A percentile compares a stretch with the other conserved stretches of the same genome.
phyloP scores from a whole-genome alignment of 352 stramenopile species.

The Pythium pyrilobum region DNA sequence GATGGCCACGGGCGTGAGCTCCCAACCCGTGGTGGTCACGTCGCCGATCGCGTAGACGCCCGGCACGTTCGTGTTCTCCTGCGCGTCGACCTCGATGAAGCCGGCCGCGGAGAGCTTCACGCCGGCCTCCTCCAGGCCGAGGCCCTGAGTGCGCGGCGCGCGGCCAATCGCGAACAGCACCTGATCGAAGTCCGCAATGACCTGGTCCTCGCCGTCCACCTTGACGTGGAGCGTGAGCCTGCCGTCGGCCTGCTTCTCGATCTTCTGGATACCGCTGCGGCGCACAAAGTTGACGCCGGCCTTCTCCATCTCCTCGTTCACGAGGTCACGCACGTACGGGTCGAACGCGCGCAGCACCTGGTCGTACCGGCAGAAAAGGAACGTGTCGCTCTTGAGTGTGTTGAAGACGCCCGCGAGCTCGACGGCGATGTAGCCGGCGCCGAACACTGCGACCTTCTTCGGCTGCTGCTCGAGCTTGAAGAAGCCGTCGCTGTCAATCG shows the following conservation, averaged over 20 bases:
- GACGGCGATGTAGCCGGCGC: slow-evolving; percentile 98
- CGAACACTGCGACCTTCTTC: slow-evolving; percentile 93
- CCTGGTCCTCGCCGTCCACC: slow-evolving; percentile 49
- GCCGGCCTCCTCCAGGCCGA: slow-evolving; percentile 79
- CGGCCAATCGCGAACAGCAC: slow-evolving; percentile 83
- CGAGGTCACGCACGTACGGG: slow-evolving; percentile 71
- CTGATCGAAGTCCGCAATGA: slow-evolving; percentile 43
- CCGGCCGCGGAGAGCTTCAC: slow-evolving; percentile 68
- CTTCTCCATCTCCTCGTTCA: slow-evolving; percentile 76
- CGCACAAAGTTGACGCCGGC: slow-evolving; percentile 57
- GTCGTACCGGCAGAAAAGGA: slow-evolving; percentile 86
- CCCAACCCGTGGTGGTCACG: slow-evolving; percentile 81
- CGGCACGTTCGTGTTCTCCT: slow-evolving; percentile 86
- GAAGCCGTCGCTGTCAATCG: slow-evolving; percentile 96
- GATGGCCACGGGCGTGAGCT: slow-evolving; percentile 89
- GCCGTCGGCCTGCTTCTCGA: slow-evolving; percentile 83
- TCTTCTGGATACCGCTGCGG: slow-evolving; percentile 52
- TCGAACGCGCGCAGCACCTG: slow-evolving; percentile 89
- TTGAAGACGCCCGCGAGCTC: slow-evolving; percentile 96
- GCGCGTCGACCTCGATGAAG: slow-evolving; percentile 89
- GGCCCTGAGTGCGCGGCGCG: slow-evolving; percentile 74
- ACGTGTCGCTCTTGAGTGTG: slow-evolving; percentile 89
- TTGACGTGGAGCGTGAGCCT: slow-evolving; percentile 64
- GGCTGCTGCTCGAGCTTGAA: slow-evolving; percentile 94
- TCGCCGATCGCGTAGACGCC: slow-evolving; percentile 92